Evolutionary conservation across 306 rosid species (phyloP), one percentile per base, ranked within the genome.

Genomic region (Herpetospermum pedunculosum): DNA sequence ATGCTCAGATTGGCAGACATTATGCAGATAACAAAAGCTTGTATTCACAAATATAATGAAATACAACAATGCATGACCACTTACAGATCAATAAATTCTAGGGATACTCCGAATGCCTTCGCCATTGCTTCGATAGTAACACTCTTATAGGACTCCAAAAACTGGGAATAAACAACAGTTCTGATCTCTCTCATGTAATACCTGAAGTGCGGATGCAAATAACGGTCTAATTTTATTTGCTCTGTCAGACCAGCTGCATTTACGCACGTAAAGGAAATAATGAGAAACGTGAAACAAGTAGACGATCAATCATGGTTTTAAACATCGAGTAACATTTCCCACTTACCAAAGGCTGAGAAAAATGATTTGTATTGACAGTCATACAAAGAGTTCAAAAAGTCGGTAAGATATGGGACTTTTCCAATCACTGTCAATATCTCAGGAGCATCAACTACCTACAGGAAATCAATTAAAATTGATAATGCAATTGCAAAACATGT

Each of bases 71-170:
- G 28, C 6, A 72, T 16, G 50, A 16, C 41, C 54, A 85, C 99
- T 85, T 86, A 95, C 97, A 91, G 44, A 78, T 95, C 97, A 78
- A 95, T 95, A 77, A 95, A 95, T 47, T 95, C 99, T 74, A 91
- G 96, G 0, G 97, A 84, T 10, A 95, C 97, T 14, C 99, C 97
- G 84, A 95, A 95, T n/a, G 96, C 96, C 81, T 81, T 95, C 1
- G 99, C 97, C 99, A 91, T 91, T 40, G 97, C 99, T 70, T 91
- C 97, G 77, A 91, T 89, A 3, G 99, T 91, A 14, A 95, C 99
- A 75, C 97, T 91, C 87, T 91, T 95, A 32, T 95, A 95, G 59
- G 99, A 95, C 80, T 95, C 99, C 88, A 95, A 83, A 83, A 89
- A 95, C 78, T 95, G 97, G 58, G 96, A 91, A 69, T 91, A 95